Base-by-base conservation (phyloP, 768 basidiomycete species). In the Trametes villosa region DNA sequence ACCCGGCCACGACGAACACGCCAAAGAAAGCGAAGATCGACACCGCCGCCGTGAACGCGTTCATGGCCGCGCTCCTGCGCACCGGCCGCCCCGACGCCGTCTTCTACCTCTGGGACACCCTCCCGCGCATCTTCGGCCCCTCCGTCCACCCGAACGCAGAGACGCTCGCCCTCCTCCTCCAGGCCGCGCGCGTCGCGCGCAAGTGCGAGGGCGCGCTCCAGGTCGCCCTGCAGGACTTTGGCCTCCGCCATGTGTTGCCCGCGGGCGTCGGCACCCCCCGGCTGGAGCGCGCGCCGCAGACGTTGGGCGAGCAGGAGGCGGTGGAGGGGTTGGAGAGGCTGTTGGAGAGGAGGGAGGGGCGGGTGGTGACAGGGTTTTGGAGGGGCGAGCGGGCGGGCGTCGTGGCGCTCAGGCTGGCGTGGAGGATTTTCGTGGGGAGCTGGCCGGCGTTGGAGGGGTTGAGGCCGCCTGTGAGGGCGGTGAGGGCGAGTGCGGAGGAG, bases 91-190 rank as follows among this genome's bases (percentile, higher is more conserved):
- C 88, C 0, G 88, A 90, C 64, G 74, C 81, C 8, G 79, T 87
- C 4, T 87, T 90, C 70, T 74, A 74, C 42, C 67, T 92, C 1
- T 94, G 89, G 88, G 85, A 87, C n/a, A 73, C 84, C 26, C 83
- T 91, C 73, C 75, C 75, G 4, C 66, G 72, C 0, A 70, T 92
- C 3, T 94, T 89, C 44, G n/a, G n/a, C n/a, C 44, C 44, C 70
- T 79, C 76, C 5, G 75, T 87, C 0, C 70, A 75, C 3, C 87
- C 87, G 0, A 82, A 88, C 46, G 70, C 78, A 18, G 70, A 73
- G 50, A 83, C 88, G 30, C 80, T 94, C 53, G 77, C 79, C 44
- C 76, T 87, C 53, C 68, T 94, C 12, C 78, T 93, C 48, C 80
- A 85, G 53, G 77, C 85, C 1, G 86, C 88, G 1, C 77, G 86